A percentile compares a stretch with the other conserved stretches of the same genome.
Evolutionary conservation across 192 early-diverging fungal genomes (phyloP).

Genomic region (Ambispora gerdemannii): DNA sequence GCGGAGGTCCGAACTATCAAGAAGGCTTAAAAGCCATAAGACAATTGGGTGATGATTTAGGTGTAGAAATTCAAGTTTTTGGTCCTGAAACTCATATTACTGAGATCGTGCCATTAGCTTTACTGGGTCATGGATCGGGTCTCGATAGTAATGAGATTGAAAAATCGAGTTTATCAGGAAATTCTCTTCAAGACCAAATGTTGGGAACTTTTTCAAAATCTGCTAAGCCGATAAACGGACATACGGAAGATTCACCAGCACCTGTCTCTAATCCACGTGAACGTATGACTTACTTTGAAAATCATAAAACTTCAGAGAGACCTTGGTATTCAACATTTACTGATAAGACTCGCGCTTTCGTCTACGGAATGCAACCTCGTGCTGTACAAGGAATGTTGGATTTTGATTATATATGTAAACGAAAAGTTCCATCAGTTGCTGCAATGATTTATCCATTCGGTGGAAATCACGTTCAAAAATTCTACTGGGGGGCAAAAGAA

Average conservation of each 20-base stretch:
- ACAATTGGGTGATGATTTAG: conserved; percentile 86
- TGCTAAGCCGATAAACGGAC: conserved; percentile 28
- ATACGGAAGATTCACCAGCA: conserved; percentile 35
- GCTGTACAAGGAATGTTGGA: conserved; percentile 99
- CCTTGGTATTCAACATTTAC: conserved; percentile 66
- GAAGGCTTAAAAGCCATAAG: conserved; percentile 96
- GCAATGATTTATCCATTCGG: conserved; percentile 99
- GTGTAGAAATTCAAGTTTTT: conserved; percentile 91
- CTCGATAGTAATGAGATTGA: conserved; percentile 38
- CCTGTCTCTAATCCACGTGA: conserved; percentile 44
- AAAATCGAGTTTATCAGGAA: conserved; percentile 52
- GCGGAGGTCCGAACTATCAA: conserved; percentile 99
- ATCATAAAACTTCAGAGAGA: conserved; percentile 28
- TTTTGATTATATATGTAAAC: conserved; percentile 99
- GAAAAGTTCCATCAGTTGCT: conserved; percentile 85
- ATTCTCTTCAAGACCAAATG: conserved; percentile 57
- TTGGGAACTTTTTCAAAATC: conserved; percentile 44
- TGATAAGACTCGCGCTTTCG: conserved; percentile 79
- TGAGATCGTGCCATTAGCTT: conserved; percentile 95
- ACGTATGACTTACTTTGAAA: conserved; percentile 60
- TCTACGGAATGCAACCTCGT: conserved; percentile 99
- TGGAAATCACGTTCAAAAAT: conserved; percentile 98
- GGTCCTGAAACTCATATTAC: conserved; percentile 98
- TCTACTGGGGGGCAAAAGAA: conserved; percentile 99
- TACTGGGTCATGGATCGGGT: conserved; percentile 64